phyloP scores from a whole-genome alignment of 2,329 filamentous ascomycete genomes.

The Basipetospora chlamydospora region DNA sequence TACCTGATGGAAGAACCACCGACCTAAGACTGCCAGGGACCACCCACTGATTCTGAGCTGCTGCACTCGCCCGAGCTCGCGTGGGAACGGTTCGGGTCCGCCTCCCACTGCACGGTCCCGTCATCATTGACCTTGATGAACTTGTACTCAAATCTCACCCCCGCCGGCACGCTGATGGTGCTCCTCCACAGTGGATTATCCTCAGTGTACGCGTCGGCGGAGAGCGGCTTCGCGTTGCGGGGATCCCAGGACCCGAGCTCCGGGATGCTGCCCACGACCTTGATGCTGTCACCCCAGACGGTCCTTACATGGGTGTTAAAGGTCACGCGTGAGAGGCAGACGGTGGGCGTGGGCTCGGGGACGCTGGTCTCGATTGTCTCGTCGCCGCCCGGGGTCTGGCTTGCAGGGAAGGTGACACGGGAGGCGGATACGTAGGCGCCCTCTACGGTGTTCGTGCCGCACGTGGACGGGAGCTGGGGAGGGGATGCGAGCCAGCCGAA shows the following conservation, averaged over 20 bases:
- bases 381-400: conserved; percentile 2
- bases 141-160: conserved; percentile 43
- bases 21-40: conserved; percentile 2
- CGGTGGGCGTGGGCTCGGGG: conserved; percentile 3
- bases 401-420: conserved; percentile 27
- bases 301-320: conserved; percentile 48
- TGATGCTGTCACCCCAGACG: conserved; percentile 47
- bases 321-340: conserved; percentile 26
- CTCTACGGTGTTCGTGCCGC: conserved; percentile 27
- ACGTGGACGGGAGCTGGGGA: conserved; percentile 32
- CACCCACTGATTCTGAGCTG: conserved; percentile 2
- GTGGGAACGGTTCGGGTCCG: conserved; percentile 28
- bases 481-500: conserved; percentile 33
- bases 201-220: conserved; percentile 37
- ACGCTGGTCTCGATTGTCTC: conserved; percentile 1
- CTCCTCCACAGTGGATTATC: conserved; percentile 38
- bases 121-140: conserved; percentile 39
- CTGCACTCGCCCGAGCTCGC: conserved; percentile 8
- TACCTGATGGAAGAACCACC: not conserved
- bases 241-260: conserved; percentile 21
- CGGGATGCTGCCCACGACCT: conserved; percentile 34
- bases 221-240: conserved; percentile 30
- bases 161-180: conserved; percentile 35
- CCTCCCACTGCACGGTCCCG: conserved; percentile 42
- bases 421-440: conserved; percentile 35